Base-by-base conservation (phyloP, 2,329 filamentous ascomycete genomes). In the Diaporthe vexans region DNA sequence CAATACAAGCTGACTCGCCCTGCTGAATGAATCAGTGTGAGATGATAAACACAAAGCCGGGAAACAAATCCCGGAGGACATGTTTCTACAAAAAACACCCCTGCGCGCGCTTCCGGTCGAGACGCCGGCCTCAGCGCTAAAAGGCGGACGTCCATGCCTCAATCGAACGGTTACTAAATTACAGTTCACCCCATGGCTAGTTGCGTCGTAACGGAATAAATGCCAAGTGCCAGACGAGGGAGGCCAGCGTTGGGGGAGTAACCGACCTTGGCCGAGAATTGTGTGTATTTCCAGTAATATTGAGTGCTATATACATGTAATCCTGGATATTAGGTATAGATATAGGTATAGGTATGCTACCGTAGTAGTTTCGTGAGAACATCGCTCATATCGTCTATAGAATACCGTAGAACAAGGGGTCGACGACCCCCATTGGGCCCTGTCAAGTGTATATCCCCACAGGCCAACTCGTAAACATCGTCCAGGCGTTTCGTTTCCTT, bases 401-500 rank as follows among this genome's bases (percentile, higher is more conserved):
- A 21, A 68, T 13, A 37, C 1, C n/a, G 17, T 21, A 29, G 17
- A 35, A 35, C 13, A 46, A 26, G 46, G 19, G 17, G 61, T 67
- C 46, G 46, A n/a, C 29, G 11, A 35, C 19, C 10, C 21, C 13
- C 46, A 5, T 17, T 17, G 8, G 48, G 33, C 33, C 21, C 35
- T 68, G 33, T 51, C 59, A 15, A 7, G 19, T 40, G 46, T 33
- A 40, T 29, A 40, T 29, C 21, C 8, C 33, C 70, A 21, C 52
- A 21, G 19, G 8, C 33, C 70, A 13, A 9, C 48, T 46, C 46
- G 63, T 52, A 13, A 21, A 40, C 15, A 52, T 40, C n/a, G 5
- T 40, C n/a, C 48, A 29, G 8, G 63, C 33, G 9, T 13, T 15
- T 17, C 19, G 4, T 40, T 7, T 17, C 6, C 35, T 26, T 83